phyloP scores from a whole-genome alignment of 768 basidiomycete species.

The Hemileccinum impolitum region DNA sequence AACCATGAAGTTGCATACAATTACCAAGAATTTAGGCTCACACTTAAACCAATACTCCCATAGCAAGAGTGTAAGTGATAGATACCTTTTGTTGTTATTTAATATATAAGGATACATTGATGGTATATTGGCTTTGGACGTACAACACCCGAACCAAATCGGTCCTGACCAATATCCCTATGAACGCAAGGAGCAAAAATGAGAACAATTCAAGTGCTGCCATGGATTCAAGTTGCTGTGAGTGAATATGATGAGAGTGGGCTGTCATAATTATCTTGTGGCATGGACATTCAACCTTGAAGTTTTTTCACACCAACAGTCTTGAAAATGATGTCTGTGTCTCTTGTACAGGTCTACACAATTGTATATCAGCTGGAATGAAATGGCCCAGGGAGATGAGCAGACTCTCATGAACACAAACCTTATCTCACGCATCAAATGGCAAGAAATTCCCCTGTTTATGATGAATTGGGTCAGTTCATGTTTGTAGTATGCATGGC shows the following conservation, averaged over 20 bases:
- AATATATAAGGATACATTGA: constrained; percentile 3
- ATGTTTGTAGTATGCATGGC: not conserved
- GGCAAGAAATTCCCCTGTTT: constrained; percentile 11
- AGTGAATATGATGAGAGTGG: not conserved
- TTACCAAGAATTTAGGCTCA: too few relatives aligned
- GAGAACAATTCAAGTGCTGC: not conserved
- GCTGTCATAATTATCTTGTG: not conserved
- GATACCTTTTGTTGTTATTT: not conserved
- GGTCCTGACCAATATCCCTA: too few relatives aligned
- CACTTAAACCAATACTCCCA: too few relatives aligned
- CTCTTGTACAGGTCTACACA: constrained; percentile 11
- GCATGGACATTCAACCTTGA: constrained; percentile 1
- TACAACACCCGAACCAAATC: not conserved
- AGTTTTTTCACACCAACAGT: constrained; percentile 15
- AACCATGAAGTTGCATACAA: too few relatives aligned
- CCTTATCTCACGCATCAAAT: constrained; percentile 12
- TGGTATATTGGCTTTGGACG: constrained; percentile 6
- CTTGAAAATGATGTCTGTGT: constrained; percentile 22
- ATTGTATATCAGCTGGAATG: not conserved
- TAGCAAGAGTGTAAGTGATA: too few relatives aligned
- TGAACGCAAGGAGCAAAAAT: not conserved
- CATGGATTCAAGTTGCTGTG: not conserved
- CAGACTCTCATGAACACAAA: not conserved
- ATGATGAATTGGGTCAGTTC: constrained; percentile 7
- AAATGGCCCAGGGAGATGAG: not conserved